These are phyloP conservation scores for Verbena officinalis DNA, from an alignment of 257 asterid species.

Conservation along the genomic window DNA sequence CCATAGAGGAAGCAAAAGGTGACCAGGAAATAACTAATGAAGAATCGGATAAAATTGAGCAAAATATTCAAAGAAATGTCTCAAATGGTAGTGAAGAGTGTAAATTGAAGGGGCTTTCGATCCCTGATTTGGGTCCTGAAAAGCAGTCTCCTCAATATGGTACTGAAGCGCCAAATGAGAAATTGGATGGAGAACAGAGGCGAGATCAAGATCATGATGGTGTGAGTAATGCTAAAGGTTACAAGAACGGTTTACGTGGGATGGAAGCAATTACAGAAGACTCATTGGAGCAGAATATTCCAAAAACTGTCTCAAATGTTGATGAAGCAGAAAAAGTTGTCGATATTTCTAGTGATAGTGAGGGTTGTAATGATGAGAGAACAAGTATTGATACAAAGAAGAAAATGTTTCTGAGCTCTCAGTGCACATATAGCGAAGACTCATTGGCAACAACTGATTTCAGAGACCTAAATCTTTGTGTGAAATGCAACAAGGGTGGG, in stretches of 20 bases:
- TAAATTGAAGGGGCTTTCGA: constrained; percentile 31
- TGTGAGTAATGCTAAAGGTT: constrained; percentile 29
- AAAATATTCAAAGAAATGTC: constrained; percentile 8
- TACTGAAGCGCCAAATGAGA: constrained; percentile 25
- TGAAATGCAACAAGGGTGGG: constrained; percentile 55
- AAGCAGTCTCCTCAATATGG: constrained; percentile 25
- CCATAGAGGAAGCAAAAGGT: constrained; percentile 31
- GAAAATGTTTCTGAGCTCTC: constrained; percentile 54
- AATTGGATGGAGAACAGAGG: constrained; percentile 26
- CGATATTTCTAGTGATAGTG: constrained; percentile 38
- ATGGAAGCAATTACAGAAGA: constrained; percentile 21
- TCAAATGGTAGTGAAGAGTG: constrained; percentile 23
- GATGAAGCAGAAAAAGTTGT: constrained; percentile 36
- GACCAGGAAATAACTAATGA: constrained; percentile 21
- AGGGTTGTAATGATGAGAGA: constrained; percentile 49
- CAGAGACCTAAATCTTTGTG: constrained; percentile 47
- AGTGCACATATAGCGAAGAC: constrained; percentile 48
- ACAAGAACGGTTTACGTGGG: constrained; percentile 24
- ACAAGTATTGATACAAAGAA: constrained; percentile 43
- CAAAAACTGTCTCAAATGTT: not conserved
- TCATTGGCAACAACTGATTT: constrained; percentile 44
- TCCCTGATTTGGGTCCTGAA: constrained; percentile 19
- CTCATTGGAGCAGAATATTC: constrained; percentile 16
- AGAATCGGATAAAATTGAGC: constrained; percentile 21
- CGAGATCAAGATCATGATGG: constrained; percentile 21